Conservation (phyloP, 1,139 yeast genomes). For the Wickerhamomyces sp. region DNA sequence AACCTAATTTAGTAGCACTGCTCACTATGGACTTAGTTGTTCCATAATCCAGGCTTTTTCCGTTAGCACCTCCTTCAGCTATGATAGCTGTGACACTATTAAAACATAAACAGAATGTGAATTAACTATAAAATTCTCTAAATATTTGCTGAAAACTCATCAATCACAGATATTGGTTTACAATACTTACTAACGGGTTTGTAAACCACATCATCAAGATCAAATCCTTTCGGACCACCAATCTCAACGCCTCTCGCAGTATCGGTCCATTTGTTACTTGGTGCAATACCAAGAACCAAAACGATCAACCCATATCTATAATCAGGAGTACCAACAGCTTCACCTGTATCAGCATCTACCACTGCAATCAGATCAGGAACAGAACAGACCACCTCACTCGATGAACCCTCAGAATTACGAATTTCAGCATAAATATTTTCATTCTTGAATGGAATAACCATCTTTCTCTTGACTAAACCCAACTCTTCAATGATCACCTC, state of each 20-base stretch:
- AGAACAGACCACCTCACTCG: slow-evolving; percentile 29
- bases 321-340: slow-evolving; percentile 44
- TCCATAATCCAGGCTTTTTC: too few species aligned
- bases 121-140: too few species aligned
- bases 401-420: slow-evolving; percentile 1
- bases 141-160: neutral
- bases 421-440: slow-evolving; percentile 37
- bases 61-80: too few species aligned
- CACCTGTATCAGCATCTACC: slow-evolving; percentile 37
- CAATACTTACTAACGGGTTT: slow-evolving; percentile 32
- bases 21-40: too few species aligned
- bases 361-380: slow-evolving; percentile 45
- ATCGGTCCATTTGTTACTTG: slow-evolving; percentile 35
- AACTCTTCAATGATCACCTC: slow-evolving; percentile 37
- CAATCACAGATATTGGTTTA: slow-evolving; percentile 29
- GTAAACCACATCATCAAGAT: slow-evolving; percentile 31
- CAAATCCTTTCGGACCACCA: slow-evolving; percentile 39
- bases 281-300: slow-evolving; percentile 38
- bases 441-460: slow-evolving; percentile 41
- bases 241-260: slow-evolving; percentile 32
- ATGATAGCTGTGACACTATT: too few species aligned
- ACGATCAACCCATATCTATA: slow-evolving; percentile 41
- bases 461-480: slow-evolving; percentile 9
- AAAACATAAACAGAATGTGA: too few species aligned
- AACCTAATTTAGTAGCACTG: too few species aligned